These are phyloP conservation scores for Ceratobasidium sp. DNA, from an alignment of 1,284 basidiomycete species.

Conservation along the genomic window DNA sequence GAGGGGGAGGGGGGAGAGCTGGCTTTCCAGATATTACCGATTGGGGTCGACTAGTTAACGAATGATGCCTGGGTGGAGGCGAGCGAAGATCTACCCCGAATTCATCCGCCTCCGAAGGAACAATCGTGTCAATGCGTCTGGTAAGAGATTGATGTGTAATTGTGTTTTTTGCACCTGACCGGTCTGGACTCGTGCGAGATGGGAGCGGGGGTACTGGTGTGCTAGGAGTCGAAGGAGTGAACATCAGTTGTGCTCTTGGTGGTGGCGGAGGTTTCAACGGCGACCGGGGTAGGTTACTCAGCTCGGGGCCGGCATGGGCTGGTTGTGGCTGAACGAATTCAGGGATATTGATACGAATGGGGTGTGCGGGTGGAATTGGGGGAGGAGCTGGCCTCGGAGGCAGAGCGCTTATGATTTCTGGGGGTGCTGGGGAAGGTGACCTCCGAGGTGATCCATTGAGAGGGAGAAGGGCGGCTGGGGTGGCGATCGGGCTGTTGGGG, in stretches of 20 bases:
- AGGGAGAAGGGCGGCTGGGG: constrained; percentile 20
- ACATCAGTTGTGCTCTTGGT: constrained; percentile 20
- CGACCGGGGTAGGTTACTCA: constrained; percentile 21
- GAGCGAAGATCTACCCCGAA: constrained; percentile 36
- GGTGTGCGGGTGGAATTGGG: constrained; percentile 17
- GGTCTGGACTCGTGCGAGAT: constrained; percentile 40
- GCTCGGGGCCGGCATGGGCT: not conserved
- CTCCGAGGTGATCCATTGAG: constrained; percentile 14
- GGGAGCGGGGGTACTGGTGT: constrained; percentile 37
- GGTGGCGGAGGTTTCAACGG: constrained; percentile 22
- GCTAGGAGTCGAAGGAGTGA: constrained; percentile 33
- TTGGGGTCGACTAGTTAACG: constrained; percentile 30
- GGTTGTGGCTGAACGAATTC: constrained; percentile 15
- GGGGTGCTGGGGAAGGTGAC: constrained; percentile 37
- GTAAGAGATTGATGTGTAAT: constrained; percentile 33
- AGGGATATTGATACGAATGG: constrained; percentile 42
- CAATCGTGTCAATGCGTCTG: not conserved
- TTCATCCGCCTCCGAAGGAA: constrained; percentile 24
- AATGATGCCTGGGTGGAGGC: constrained; percentile 37
- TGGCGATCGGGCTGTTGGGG: constrained; percentile 23
- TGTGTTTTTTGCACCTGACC: not conserved
- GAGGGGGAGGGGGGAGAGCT: constrained; percentile 14
- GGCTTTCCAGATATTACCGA: constrained; percentile 22
- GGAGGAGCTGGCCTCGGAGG: constrained; percentile 13
- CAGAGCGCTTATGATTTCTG: not conserved